Percentiles rank a stretch among this genome's conserved stretches.
Evolutionary conservation across 495 filamentous ascomycete genomes (phyloP).

Genomic region (Jackrogersella multiformis): DNA sequence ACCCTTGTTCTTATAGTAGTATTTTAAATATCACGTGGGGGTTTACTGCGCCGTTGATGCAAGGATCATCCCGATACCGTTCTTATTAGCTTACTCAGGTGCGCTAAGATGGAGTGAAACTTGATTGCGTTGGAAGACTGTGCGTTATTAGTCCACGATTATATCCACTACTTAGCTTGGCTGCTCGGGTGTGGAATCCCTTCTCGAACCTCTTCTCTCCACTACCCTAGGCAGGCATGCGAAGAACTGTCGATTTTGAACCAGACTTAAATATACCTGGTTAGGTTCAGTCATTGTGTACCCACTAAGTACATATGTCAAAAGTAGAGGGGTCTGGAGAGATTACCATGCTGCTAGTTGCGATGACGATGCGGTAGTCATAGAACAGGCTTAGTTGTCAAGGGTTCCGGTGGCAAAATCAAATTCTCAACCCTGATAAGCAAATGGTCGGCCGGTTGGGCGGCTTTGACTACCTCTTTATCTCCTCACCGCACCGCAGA

Average conservation of each 20-base stretch:
- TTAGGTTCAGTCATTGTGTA: slow-evolving; percentile 3
- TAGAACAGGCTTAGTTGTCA: slow-evolving; percentile 3
- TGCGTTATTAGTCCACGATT: slow-evolving; percentile 15
- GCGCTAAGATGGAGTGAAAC: slow-evolving; percentile 35
- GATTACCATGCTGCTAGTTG: slow-evolving; percentile 7
- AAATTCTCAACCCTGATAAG: slow-evolving; percentile 17
- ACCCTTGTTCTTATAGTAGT: slow-evolving; percentile 24
- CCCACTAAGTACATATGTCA: slow-evolving; percentile 15
- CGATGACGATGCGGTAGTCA: slow-evolving; percentile 6
- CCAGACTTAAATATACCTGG: not conserved
- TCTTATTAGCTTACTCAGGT: slow-evolving; percentile 22
- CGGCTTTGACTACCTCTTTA: slow-evolving; percentile 8
- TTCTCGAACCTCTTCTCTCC: not conserved
- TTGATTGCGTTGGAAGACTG: slow-evolving; percentile 24
- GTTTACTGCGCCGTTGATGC: slow-evolving; percentile 15
- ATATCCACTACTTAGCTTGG: slow-evolving; percentile 28
- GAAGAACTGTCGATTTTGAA: not conserved
- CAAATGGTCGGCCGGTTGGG: not conserved
- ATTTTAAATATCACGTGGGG: slow-evolving; percentile 27
- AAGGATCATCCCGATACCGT: slow-evolving; percentile 33
- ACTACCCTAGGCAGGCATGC: too few species aligned
- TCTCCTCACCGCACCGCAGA: slow-evolving; percentile 17
- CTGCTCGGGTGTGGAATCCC: slow-evolving; percentile 2
- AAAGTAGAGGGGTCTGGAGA: slow-evolving; percentile 23
- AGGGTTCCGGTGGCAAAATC: not conserved